Base-by-base conservation (phyloP, 2,329 filamentous ascomycete species). In the Stagonosporopsis rhizophila region DNA sequence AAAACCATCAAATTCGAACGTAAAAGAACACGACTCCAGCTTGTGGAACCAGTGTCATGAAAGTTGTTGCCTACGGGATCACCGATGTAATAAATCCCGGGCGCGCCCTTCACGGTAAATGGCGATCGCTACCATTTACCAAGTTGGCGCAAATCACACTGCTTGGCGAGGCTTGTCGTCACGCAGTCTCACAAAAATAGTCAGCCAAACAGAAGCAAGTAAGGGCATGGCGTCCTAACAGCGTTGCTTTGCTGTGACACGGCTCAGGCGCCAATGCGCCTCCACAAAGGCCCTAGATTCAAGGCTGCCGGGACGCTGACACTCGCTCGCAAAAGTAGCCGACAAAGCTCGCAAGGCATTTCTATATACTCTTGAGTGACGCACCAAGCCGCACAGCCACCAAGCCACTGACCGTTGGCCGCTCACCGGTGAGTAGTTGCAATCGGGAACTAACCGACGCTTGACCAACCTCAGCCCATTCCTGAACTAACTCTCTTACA, bases 111-210 rank as follows among this genome's bases (percentile, higher is more conserved):
- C 45, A 54, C 27, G 53, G 45, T 51, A 58, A 42, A 54, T 19
- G 56, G 47, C 48, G 58, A 66, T 65, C 58, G 52, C 56, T 42
- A 55, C 39, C 38, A n/a, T 44, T 49, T 40, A 49, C 52, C 52
- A 53, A 59, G 59, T 61, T 59, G 52, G 47, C 47, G 50, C 61
- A 52, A 54, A 57, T 50, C 42, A 41, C 44, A 32, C 45, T 44
- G 59, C 69, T 72, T 72, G 66, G 68, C 68, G 38, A 68, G 59
- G 68, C 67, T 67, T 72, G 63, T 62, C 53, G 28, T 48, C 40
- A 59, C 61, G 60, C 60, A 56, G 60, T 57, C 50, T 60, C 52
- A 48, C 62, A 67, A 68, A 66, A 71, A 71, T 72, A 70, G 64
- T 60, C 52, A 45, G 62, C 52, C 59, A 62, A 59, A 60, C 32